Conservation (phyloP, 1,284 basidiomycete genomes). For the Vanrija pseudolonga region DNA sequence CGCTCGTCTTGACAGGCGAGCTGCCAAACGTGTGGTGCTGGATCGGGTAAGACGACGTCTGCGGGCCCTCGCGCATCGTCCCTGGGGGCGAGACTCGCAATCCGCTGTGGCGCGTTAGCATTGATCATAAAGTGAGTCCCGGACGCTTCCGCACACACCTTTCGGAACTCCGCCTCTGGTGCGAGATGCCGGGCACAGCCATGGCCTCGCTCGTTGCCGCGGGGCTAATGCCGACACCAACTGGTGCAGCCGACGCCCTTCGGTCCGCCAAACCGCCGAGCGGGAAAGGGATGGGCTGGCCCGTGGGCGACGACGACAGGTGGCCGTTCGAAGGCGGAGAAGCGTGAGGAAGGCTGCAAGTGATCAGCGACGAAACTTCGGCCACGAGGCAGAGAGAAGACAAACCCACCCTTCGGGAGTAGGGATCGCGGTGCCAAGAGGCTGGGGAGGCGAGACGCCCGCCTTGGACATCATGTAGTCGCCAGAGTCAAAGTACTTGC, state of each 20-base stretch:
- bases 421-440: slow-evolving; percentile 88
- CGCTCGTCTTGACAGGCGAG: slow-evolving; percentile 46
- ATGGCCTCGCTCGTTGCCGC: slow-evolving; percentile 35
- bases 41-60: slow-evolving; percentile 40
- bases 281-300: slow-evolving; percentile 9
- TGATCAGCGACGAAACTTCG: neutral
- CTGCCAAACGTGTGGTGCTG: slow-evolving; percentile 38
- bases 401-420: slow-evolving; percentile 82
- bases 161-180: slow-evolving; percentile 38
- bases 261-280: slow-evolving; percentile 4
- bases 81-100: slow-evolving; percentile 39
- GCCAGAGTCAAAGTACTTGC: slow-evolving; percentile 97
- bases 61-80: slow-evolving; percentile 32
- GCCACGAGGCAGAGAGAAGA: neutral
- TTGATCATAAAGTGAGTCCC: neutral
- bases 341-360: slow-evolving; percentile 45
- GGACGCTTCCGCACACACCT: slow-evolving; percentile 23
- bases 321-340: slow-evolving; percentile 39
- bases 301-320: slow-evolving; percentile 42
- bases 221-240: slow-evolving; percentile 44
- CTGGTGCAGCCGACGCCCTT: slow-evolving; percentile 14
- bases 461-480: slow-evolving; percentile 96
- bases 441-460: slow-evolving; percentile 76
- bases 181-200: slow-evolving; percentile 29
- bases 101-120: slow-evolving; percentile 15